phyloP scores from a whole-genome alignment of 441 rosid genomes.

The Bruguiera hainesii region DNA sequence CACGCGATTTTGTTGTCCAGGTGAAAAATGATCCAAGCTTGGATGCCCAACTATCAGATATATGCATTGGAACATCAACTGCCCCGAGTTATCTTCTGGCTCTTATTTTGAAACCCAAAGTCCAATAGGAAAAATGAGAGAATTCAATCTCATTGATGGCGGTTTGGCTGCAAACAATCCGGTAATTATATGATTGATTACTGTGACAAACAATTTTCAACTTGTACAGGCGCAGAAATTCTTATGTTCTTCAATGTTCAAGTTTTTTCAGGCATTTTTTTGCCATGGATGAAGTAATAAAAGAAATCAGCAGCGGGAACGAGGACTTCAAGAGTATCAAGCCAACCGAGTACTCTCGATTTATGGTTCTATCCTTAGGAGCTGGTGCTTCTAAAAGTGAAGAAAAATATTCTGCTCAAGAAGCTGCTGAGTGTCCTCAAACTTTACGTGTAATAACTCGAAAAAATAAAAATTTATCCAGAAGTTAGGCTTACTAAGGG shows the following conservation, averaged over 20 bases:
- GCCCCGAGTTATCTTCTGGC: constrained; percentile 64
- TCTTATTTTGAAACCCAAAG: constrained; percentile 37
- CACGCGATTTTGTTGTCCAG: neutral
- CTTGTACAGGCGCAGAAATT: neutral
- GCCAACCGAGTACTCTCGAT: constrained; percentile 29
- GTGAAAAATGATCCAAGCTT: constrained; percentile 28
- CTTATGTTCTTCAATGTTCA: neutral
- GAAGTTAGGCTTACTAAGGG: too few species aligned
- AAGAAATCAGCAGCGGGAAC: constrained; percentile 27
- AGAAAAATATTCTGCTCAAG: constrained; percentile 25
- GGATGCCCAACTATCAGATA: constrained; percentile 44
- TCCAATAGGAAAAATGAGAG: constrained; percentile 24
- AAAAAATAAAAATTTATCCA: too few species aligned
- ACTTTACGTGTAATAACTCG: too few species aligned
- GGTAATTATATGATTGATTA: constrained; percentile 19
- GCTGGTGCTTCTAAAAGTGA: constrained; percentile 25
- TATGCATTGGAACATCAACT: constrained; percentile 49
- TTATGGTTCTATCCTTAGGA: constrained; percentile 35
- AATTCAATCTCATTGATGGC: constrained; percentile 52
- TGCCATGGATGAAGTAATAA: constrained; percentile 30
- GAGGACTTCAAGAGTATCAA: constrained; percentile 21
- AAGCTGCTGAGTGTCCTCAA: constrained; percentile 25
- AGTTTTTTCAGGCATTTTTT: constrained; percentile 27
- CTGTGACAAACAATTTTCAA: neutral
- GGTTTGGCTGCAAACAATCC: constrained; percentile 59